These are phyloP conservation scores for Apiospora arundinis DNA, from an alignment of 2,329 filamentous ascomycete genomes.

Conservation along the genomic window DNA sequence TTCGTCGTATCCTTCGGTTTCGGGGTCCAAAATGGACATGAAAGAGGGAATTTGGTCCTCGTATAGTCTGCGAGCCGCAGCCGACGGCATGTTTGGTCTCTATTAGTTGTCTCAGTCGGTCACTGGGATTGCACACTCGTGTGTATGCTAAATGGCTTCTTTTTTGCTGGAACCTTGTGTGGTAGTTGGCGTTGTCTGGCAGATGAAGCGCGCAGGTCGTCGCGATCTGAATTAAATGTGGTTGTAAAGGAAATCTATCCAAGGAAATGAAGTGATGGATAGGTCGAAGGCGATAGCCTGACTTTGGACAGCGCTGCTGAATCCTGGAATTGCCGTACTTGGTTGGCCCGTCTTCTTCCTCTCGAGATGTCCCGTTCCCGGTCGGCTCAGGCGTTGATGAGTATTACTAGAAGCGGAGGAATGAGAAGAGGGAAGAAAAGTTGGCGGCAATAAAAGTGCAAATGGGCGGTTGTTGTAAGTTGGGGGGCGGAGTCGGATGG, in stretches of 20 bases:
- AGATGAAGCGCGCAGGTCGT: not conserved
- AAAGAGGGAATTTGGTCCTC: conserved; percentile 77
- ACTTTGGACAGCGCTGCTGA: conserved; percentile 59
- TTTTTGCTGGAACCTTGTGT: conserved; percentile 16
- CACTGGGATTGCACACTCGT: conserved; percentile 4
- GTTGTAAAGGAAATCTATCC: conserved; percentile 21
- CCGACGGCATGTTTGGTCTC: conserved; percentile 62
- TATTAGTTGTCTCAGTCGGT: conserved; percentile 14
- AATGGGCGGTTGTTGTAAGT: conserved; percentile 17
- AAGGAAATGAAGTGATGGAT: conserved; percentile 23
- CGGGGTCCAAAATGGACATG: conserved; percentile 76
- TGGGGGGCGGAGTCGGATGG: not conserved
- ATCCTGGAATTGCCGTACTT: conserved; percentile 46
- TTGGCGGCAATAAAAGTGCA: conserved; percentile 2
- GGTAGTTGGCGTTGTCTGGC: conserved; percentile 18
- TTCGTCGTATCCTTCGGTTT: conserved; percentile 61
- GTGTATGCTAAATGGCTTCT: conserved; percentile 19
- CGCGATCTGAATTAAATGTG: conserved; percentile 19
- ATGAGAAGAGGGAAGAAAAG: conserved; percentile 14
- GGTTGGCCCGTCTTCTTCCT: conserved; percentile 26
- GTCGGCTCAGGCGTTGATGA: conserved; percentile 18
- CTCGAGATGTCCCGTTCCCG: conserved; percentile 31
- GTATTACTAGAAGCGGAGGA: conserved; percentile 13
- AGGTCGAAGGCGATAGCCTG: conserved; percentile 8
- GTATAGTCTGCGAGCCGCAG: conserved; percentile 65